These are phyloP conservation scores for Albophoma yamanashiensis DNA, from an alignment of 2,329 filamentous ascomycete genomes.

Conservation along the genomic window DNA sequence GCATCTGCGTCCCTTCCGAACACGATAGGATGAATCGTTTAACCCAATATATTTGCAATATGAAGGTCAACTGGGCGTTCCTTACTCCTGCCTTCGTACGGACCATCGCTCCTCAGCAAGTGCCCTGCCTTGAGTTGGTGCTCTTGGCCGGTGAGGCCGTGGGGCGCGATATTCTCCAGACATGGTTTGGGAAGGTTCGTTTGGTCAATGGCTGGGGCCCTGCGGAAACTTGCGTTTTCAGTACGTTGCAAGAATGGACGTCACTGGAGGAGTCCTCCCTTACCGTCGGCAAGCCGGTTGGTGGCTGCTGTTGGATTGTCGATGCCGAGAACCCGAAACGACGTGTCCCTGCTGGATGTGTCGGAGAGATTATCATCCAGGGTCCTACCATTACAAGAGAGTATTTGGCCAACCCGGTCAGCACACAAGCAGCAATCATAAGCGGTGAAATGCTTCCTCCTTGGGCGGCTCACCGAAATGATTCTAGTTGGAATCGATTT, in stretches of 20 bases:
- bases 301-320: constrained; percentile 3
- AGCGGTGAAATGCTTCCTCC: background rate
- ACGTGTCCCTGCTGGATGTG: constrained; percentile 3
- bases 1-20: constrained; percentile 6
- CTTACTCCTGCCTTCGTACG: constrained; percentile 4
- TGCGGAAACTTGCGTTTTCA: background rate
- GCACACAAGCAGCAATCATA: background rate
- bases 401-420: constrained; percentile 1
- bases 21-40: constrained; percentile 1
- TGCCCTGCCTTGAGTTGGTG: constrained; percentile 2
- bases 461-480: background rate
- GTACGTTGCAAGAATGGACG: constrained; percentile 1
- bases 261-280: background rate
- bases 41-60: background rate
- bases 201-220: constrained; percentile 7
- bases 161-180: constrained; percentile 1
- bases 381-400: constrained; percentile 5
- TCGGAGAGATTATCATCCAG: constrained; percentile 7
- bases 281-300: constrained; percentile 2
- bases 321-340: background rate
- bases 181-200: constrained; percentile 2
- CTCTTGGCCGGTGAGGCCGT: constrained; percentile 5
- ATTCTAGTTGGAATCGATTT: constrained; percentile 1
- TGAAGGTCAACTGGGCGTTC: background rate
- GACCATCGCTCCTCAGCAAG: constrained; percentile 1